Conservation (phyloP, 75 land plant species). For the Pinus tabuliformis region DNA sequence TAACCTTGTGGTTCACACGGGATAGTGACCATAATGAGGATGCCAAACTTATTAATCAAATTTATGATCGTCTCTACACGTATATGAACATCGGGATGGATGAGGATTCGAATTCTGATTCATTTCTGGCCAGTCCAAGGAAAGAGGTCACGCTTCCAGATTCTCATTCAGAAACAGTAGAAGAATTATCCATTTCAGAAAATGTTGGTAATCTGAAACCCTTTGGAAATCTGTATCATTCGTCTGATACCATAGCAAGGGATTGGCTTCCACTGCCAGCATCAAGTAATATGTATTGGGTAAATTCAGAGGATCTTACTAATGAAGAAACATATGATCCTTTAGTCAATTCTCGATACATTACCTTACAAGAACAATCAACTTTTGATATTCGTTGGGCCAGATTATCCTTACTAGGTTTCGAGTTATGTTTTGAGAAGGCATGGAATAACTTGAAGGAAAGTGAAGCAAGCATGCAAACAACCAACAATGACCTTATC, state of each 20-base stretch:
- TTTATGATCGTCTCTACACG: constrained; percentile 20
- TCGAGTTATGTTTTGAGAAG: constrained; percentile 20
- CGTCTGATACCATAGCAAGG: not conserved
- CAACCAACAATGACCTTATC: constrained; percentile 2
- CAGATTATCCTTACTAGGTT: constrained; percentile 57
- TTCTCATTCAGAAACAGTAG: not conserved
- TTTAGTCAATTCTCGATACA: not conserved
- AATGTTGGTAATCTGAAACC: not conserved
- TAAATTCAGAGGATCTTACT: constrained; percentile 17
- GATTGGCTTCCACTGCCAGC: constrained; percentile 53
- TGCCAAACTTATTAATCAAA: constrained; percentile 51
- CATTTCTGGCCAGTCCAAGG: not conserved
- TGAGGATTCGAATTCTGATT: constrained; percentile 9
- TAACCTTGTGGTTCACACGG: constrained; percentile 81
- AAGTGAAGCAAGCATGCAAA: not conserved
- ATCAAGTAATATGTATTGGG: constrained; percentile 74
- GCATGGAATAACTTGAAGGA: constrained; percentile 4
- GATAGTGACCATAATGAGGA: constrained; percentile 76
- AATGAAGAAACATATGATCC: constrained; percentile 2
- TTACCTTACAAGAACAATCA: constrained; percentile 6
- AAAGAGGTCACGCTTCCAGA: not conserved
- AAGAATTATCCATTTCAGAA: constrained; percentile 1
- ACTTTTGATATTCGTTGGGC: constrained; percentile 70
- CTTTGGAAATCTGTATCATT: not conserved
- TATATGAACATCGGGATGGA: not conserved